Evolutionary conservation across 2,329 filamentous ascomycete genomes (phyloP).

Genomic region (Monosporascus cannonballus): DNA sequence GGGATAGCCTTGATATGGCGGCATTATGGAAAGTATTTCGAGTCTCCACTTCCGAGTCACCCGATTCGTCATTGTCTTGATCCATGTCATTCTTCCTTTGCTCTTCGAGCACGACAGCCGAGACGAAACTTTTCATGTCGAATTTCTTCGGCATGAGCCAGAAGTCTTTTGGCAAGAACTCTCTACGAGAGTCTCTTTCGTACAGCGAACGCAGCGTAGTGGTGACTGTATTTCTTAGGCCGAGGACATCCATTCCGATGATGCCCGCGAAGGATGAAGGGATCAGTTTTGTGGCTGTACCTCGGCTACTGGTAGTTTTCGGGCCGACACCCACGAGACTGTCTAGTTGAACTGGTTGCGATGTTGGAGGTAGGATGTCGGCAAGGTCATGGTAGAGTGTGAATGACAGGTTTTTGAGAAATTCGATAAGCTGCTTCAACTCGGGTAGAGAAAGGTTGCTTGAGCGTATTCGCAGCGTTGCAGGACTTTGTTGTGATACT

Average conservation of each 20-base stretch:
- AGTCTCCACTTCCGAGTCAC: constrained; percentile 26
- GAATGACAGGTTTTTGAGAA: constrained; percentile 88
- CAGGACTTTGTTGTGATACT: constrained; percentile 31
- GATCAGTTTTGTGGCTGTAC: constrained; percentile 7
- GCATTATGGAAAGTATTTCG: constrained; percentile 27
- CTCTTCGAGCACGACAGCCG: constrained; percentile 82
- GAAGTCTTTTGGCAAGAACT: constrained; percentile 75
- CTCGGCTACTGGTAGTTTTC: constrained; percentile 2
- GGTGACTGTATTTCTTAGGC: constrained; percentile 74
- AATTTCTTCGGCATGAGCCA: constrained; percentile 91
- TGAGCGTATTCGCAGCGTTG: constrained; percentile 43
- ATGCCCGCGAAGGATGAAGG: constrained; percentile 36
- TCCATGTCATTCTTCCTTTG: constrained; percentile 66
- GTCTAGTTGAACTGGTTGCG: constrained; percentile 17
- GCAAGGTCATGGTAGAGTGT: constrained; percentile 78
- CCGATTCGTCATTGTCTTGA: constrained; percentile 54
- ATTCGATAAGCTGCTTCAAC: constrained; percentile 68
- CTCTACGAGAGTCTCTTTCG: constrained; percentile 83
- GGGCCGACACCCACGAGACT: constrained; percentile 14
- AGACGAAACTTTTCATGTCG: constrained; percentile 83
- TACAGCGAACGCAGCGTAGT: constrained; percentile 82
- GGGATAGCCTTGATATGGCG: constrained; percentile 54
- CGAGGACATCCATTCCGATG: constrained; percentile 68
- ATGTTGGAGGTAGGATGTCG: constrained; percentile 40
- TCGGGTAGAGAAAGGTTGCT: constrained; percentile 68